These are phyloP conservation scores for Vanrija pseudolonga DNA, from an alignment of 1,284 basidiomycete species.

Conservation along the genomic window DNA sequence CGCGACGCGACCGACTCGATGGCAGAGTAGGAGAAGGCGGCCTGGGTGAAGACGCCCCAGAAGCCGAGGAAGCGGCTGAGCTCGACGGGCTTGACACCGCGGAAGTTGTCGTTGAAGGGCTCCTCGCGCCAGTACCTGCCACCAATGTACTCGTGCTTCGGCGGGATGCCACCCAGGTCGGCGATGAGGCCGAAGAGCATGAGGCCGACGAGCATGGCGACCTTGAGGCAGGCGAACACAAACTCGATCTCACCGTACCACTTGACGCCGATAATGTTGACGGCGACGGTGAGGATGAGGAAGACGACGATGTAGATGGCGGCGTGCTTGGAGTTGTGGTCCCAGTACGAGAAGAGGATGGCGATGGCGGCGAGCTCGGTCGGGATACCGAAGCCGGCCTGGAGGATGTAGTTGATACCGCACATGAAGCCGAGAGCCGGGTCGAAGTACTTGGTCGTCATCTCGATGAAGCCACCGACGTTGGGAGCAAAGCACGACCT, in stretches of 20 bases:
- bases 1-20: conserved; percentile 47
- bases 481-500: conserved; percentile 14
- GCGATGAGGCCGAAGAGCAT: conserved; percentile 64
- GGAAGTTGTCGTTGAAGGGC: conserved; percentile 48
- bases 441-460: conserved; percentile 19
- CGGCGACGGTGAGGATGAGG: background rate
- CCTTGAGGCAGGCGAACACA: conserved; percentile 63
- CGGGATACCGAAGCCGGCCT: conserved; percentile 9
- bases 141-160: conserved; percentile 49
- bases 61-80: conserved; percentile 58
- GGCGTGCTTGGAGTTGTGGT: conserved; percentile 2
- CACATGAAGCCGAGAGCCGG: conserved; percentile 19
- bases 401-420: conserved; percentile 18
- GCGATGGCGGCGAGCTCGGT: conserved; percentile 12
- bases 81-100: conserved; percentile 13
- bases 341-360: conserved; percentile 11
- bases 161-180: conserved; percentile 67
- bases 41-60: conserved; percentile 55
- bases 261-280: conserved; percentile 13
- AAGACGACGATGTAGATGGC: conserved; percentile 11
- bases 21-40: conserved; percentile 36
- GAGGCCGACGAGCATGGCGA: conserved; percentile 56
- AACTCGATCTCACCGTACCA: conserved; percentile 52
- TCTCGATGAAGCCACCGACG: conserved; percentile 21
- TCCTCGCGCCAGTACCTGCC: conserved; percentile 60